Conservation (phyloP, 176 grass and related monocot genomes). For the Oryza australiensis region DNA sequence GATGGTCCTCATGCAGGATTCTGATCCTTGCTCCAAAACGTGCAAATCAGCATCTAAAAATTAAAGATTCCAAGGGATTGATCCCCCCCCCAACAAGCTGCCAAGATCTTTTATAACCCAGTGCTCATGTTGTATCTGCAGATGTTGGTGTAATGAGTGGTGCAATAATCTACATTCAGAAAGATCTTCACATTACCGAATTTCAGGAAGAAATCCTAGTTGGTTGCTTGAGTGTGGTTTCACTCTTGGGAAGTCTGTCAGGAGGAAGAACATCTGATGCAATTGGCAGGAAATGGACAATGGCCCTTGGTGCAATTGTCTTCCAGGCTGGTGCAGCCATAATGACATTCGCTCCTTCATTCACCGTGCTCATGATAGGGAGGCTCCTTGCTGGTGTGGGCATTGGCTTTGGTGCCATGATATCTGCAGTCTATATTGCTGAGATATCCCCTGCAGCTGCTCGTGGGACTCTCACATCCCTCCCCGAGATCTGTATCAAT, state of each 20-base stretch:
- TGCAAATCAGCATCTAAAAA: constrained; percentile 12
- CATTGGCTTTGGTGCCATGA: constrained; percentile 90
- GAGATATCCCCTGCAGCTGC: constrained; percentile 81
- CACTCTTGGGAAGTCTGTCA: constrained; percentile 83
- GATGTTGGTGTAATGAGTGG: constrained; percentile 97
- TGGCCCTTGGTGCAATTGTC: constrained; percentile 76
- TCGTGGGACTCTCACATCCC: constrained; percentile 84
- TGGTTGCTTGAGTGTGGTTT: constrained; percentile 83
- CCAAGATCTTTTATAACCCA: background rate
- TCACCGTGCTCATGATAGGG: constrained; percentile 75
- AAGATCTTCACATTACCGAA: constrained; percentile 86
- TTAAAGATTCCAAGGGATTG: background rate
- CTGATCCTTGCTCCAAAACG: background rate
- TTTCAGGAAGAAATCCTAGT: constrained; percentile 88
- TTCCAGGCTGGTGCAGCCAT: constrained; percentile 73
- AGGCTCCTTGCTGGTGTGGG: constrained; percentile 78
- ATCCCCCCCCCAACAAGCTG: background rate
- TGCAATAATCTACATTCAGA: constrained; percentile 80
- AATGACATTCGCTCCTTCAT: constrained; percentile 92
- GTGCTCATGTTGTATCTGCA: constrained; percentile 39
- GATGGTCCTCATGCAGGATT: background rate
- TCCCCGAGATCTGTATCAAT: constrained; percentile 93
- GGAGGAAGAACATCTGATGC: constrained; percentile 86
- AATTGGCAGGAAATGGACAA: constrained; percentile 91
- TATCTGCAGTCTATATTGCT: constrained; percentile 89